phyloP scores from a whole-genome alignment of 306 rosid genomes.

The Castanopsis chinensis region DNA sequence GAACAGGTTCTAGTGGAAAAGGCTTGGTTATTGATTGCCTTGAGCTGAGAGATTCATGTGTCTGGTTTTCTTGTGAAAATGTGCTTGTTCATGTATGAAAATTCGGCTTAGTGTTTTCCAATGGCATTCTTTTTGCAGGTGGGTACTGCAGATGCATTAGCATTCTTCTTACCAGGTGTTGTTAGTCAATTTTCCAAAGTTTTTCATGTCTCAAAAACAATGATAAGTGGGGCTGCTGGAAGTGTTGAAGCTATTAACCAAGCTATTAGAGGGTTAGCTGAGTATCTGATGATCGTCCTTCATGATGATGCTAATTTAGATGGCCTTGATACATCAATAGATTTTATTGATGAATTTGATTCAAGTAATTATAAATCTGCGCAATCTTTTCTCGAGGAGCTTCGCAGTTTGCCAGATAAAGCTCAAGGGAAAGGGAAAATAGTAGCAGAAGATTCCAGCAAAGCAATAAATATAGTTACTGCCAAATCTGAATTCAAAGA shows the following conservation, averaged over 20 bases:
- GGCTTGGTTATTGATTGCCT: background rate
- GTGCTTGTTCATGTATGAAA: background rate
- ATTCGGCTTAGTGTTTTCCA: background rate
- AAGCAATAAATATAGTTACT: slow-evolving; percentile 28
- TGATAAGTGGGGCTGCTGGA: slow-evolving; percentile 90
- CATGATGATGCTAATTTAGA: slow-evolving; percentile 60
- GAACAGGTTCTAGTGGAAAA: background rate
- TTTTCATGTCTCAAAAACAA: slow-evolving; percentile 65
- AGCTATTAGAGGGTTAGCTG: slow-evolving; percentile 81
- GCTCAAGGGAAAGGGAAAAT: slow-evolving; percentile 34
- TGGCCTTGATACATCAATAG: slow-evolving; percentile 33
- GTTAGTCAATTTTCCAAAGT: slow-evolving; percentile 86
- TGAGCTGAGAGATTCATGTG: background rate
- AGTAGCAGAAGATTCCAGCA: slow-evolving; percentile 39
- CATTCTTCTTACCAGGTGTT: slow-evolving; percentile 94
- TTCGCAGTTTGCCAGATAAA: slow-evolving; percentile 65
- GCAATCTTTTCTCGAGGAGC: slow-evolving; percentile 64
- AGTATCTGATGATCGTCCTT: slow-evolving; percentile 87
- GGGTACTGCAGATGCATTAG: slow-evolving; percentile 86
- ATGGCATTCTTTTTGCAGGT: slow-evolving; percentile 45
- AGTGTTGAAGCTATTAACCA: slow-evolving; percentile 72
- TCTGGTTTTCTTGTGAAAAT: background rate
- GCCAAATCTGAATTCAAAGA: slow-evolving; percentile 38
- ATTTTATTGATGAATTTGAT: slow-evolving; percentile 30
- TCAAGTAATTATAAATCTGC: slow-evolving; percentile 38